Conservation (phyloP, 2,329 filamentous ascomycete species). For the Claviceps sp. region DNA sequence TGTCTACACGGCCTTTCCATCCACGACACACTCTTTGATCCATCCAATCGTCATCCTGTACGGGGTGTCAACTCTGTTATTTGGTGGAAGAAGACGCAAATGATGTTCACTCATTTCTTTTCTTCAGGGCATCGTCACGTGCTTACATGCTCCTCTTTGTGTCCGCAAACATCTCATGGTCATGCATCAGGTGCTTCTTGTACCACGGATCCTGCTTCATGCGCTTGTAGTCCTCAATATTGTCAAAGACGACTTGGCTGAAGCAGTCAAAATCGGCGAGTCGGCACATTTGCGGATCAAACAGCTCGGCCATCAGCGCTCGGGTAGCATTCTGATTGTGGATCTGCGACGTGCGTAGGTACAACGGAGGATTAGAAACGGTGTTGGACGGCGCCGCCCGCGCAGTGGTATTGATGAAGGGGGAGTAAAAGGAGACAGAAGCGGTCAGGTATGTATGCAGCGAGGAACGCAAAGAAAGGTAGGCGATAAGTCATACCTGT, state of each 20-base stretch:
- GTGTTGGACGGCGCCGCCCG: no score
- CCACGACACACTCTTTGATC: conserved; percentile 27
- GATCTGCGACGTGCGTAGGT: conserved; percentile 21
- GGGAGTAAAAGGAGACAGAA: no score
- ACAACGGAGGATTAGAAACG: no score
- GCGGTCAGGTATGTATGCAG: no score
- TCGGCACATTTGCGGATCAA: conserved; percentile 32
- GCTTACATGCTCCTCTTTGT: conserved; percentile 25
- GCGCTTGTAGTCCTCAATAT: conserved; percentile 29
- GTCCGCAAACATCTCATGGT: conserved; percentile 37
- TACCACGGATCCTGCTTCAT: conserved; percentile 37
- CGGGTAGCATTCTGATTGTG: conserved; percentile 21
- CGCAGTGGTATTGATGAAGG: no score
- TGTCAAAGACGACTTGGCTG: conserved; percentile 32
- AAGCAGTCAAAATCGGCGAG: conserved; percentile 36
- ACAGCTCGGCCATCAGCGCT: conserved; percentile 24
- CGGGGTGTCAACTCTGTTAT: background rate
- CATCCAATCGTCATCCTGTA: conserved; percentile 32
- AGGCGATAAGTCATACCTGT: conserved; percentile 16
- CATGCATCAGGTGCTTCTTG: conserved; percentile 26
- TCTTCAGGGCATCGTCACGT: background rate
- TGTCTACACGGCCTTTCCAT: conserved; percentile 19
- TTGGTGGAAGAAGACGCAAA: background rate
- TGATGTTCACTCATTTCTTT: no score
- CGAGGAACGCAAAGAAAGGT: no score